These are phyloP conservation scores for Corylus avellana DNA, from an alignment of 306 rosid genomes.

Conservation along the genomic window DNA sequence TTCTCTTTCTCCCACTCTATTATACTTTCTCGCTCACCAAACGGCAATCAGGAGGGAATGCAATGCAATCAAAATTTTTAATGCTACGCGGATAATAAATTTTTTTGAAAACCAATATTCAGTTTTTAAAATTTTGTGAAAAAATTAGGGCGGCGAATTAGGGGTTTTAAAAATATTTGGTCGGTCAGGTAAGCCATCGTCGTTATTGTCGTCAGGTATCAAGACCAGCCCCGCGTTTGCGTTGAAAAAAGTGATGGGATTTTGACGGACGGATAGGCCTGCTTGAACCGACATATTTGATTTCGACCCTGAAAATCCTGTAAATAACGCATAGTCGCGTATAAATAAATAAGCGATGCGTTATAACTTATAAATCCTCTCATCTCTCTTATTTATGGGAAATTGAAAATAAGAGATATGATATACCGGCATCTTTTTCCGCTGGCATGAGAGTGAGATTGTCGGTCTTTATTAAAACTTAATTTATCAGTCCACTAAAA, in stretches of 20 bases:
- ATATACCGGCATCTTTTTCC: too few relatives aligned
- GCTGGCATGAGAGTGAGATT: too few relatives aligned
- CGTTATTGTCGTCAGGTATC: background rate
- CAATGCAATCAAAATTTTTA: conserved; percentile 15
- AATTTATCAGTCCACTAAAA: too few relatives aligned
- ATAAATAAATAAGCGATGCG: too few relatives aligned
- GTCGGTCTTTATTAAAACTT: too few relatives aligned
- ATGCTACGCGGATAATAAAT: conserved; percentile 4
- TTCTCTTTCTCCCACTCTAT: conserved; percentile 19
- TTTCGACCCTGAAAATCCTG: too few relatives aligned
- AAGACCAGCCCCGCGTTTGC: background rate
- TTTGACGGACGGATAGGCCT: too few relatives aligned
- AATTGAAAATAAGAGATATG: too few relatives aligned
- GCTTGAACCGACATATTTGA: too few relatives aligned
- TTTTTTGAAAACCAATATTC: background rate
- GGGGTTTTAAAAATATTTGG: background rate
- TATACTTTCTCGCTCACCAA: conserved; percentile 29
- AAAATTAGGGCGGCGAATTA: background rate
- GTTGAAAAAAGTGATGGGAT: background rate
- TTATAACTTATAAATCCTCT: too few relatives aligned
- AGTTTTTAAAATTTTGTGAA: too few relatives aligned
- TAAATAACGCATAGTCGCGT: background rate
- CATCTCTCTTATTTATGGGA: too few relatives aligned
- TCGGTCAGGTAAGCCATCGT: background rate
- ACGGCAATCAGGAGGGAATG: conserved; percentile 56